Evolutionary conservation across 441 rosid genomes (phyloP).

Genomic region (Geranium incanum): DNA sequence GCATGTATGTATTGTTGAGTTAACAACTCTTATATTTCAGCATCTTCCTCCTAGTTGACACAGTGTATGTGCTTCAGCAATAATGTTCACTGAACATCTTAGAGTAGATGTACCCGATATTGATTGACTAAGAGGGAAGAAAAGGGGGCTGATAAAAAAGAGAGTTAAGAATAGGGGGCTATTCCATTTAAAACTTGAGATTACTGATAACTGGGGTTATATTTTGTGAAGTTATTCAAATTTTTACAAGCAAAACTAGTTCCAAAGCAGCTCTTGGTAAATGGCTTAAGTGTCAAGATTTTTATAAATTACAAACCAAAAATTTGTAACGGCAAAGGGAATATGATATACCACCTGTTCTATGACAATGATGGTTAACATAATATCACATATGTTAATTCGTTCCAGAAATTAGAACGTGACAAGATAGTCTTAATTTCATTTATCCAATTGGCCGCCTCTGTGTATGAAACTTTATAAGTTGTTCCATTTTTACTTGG

Average conservation of each 20-base stretch:
- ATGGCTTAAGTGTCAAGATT: background rate
- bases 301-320: background rate
- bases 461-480: too few relatives aligned
- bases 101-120: background rate
- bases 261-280: background rate
- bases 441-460: too few relatives aligned
- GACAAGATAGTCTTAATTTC: background rate
- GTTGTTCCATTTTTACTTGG: too few relatives aligned
- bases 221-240: too few relatives aligned
- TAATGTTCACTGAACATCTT: background rate
- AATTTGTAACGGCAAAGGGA: background rate
- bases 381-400: background rate
- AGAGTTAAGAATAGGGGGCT: too few relatives aligned
- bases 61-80: background rate
- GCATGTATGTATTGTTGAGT: slow-evolving; percentile 40
- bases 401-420: background rate
- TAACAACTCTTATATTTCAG: slow-evolving; percentile 1
- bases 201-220: too few relatives aligned
- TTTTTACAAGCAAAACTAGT: too few relatives aligned
- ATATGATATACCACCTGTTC: background rate
- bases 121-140: background rate
- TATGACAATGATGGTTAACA: background rate
- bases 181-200: too few relatives aligned
- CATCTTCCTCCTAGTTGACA: background rate
- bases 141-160: too few relatives aligned